Evolutionary conservation across 2,329 filamentous ascomycete species (phyloP).

Genomic region (Phialophora verrucosa): DNA sequence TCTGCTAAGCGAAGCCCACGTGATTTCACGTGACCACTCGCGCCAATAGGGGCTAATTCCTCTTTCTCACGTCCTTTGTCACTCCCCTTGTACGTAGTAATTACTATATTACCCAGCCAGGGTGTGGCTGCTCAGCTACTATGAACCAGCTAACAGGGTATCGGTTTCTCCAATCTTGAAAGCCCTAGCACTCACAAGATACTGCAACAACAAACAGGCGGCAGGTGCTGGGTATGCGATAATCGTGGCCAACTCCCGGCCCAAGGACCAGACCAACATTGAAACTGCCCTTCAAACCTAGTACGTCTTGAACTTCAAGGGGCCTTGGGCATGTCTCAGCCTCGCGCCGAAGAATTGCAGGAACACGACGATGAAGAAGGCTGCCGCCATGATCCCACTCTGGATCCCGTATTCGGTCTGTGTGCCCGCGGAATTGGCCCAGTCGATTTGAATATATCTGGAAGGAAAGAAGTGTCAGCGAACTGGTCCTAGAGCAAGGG

Average conservation of each 20-base stretch:
- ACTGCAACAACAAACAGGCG: not conserved
- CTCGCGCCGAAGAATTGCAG: conserved; percentile 47
- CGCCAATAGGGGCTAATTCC: too few species aligned
- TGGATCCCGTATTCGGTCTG: conserved; percentile 54
- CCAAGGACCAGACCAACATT: not conserved
- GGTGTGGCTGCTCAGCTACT: not conserved
- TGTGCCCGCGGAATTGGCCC: conserved; percentile 53
- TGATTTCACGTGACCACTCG: too few species aligned
- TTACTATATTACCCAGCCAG: not conserved
- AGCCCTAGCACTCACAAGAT: not conserved
- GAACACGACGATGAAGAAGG: conserved; percentile 45
- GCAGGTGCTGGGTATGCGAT: not conserved
- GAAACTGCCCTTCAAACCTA: conserved; percentile 12
- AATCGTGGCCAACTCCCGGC: too few species aligned
- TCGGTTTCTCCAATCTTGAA: not conserved
- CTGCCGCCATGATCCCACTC: conserved; percentile 48
- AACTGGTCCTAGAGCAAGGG: not conserved
- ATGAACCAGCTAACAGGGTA: not conserved
- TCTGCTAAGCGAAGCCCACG: too few species aligned
- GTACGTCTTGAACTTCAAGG: conserved; percentile 43
- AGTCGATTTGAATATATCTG: conserved; percentile 50
- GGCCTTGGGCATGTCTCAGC: conserved; percentile 46
- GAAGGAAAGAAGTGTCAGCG: not conserved
- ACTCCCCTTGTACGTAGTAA: not conserved
- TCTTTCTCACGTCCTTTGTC: too few species aligned